Base-by-base conservation (phyloP, 2,329 filamentous ascomycete genomes). In the Cadophora sp. region DNA sequence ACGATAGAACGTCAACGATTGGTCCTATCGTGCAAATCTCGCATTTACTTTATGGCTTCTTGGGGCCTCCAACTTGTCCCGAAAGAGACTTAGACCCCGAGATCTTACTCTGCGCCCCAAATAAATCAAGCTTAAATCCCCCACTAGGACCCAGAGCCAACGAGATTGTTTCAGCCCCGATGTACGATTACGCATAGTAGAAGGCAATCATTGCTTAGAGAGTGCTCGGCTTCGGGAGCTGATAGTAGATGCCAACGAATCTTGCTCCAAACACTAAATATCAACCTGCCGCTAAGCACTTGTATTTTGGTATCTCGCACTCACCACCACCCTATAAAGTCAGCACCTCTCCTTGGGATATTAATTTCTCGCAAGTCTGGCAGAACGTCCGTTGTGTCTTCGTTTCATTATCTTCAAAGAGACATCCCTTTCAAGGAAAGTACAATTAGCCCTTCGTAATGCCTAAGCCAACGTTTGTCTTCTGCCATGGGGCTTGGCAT, bases 401-500 rank as follows among this genome's bases (percentile, higher is more conserved):
- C 43, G 11, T 48, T 48, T n/a, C n/a, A 22, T 22, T n/a, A 48
- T 22, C 43, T 6, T 48, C 43, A 5, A 2, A 48, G 43, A n/a
- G 22, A 22, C 22, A 6, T 22, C 6, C 19, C 8, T 48, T 48
- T 6, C 19, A n/a, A 48, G 2, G 22, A 22, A n/a, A 22, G 5
- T 22, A 48, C 19, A 6, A 22, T 22, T n/a, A 48, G 22, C 8
- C 7, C n/a, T 22, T n/a, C 37, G 31, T 19, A 60, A 72, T 69
- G 65, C 27, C 67, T 6, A 55, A 63, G 26, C 72, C 71, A 48
- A 67, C 67, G n/a, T 59, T 74, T 7, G 55, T 74, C 14, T 70
- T 74, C 56, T 56, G 65, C 26, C 67, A 66, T 40, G 72, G 71
- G 14, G 71, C 72, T 19, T 74, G 72, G 70, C 71, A 74, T 34